Evolutionary conservation across 768 basidiomycete species (phyloP).

Genomic region (Rhodocollybia butyracea): DNA sequence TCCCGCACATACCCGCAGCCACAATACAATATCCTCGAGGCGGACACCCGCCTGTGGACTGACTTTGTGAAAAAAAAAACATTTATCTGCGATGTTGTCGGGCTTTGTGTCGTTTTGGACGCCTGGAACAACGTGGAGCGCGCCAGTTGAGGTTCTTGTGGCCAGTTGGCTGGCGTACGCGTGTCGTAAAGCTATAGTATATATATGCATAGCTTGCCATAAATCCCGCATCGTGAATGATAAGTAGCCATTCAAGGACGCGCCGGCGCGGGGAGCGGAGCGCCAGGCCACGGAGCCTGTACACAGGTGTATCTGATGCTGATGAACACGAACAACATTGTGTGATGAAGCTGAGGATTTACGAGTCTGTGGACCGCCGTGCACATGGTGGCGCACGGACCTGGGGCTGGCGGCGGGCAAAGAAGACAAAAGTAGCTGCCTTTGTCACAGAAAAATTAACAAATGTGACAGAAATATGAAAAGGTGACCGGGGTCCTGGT

Average conservation of each 20-base stretch:
- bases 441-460: too few relatives aligned
- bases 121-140: slow-evolving; percentile 8
- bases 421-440: too few relatives aligned
- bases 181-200: slow-evolving; percentile 5
- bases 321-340: neutral
- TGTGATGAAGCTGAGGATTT: neutral
- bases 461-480: neutral
- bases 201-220: neutral
- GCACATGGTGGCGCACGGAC: too few relatives aligned
- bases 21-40: too few relatives aligned
- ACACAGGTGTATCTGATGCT: slow-evolving; percentile 6
- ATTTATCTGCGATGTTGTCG: slow-evolving; percentile 6
- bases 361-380: neutral
- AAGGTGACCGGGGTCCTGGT: neutral
- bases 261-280: slow-evolving; percentile 3
- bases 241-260: neutral
- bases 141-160: slow-evolving; percentile 4
- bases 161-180: neutral
- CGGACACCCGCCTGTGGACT: too few relatives aligned
- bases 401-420: too few relatives aligned
- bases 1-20: too few relatives aligned
- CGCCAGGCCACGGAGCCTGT: slow-evolving; percentile 6
- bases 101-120: too few relatives aligned
- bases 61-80: too few relatives aligned
- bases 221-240: slow-evolving; percentile 2